A percentile compares a stretch with the other conserved stretches of the same genome.
These are phyloP conservation scores for Barbarea vulgaris DNA, from an alignment of 345 rosid genomes.

Conservation along the genomic window DNA sequence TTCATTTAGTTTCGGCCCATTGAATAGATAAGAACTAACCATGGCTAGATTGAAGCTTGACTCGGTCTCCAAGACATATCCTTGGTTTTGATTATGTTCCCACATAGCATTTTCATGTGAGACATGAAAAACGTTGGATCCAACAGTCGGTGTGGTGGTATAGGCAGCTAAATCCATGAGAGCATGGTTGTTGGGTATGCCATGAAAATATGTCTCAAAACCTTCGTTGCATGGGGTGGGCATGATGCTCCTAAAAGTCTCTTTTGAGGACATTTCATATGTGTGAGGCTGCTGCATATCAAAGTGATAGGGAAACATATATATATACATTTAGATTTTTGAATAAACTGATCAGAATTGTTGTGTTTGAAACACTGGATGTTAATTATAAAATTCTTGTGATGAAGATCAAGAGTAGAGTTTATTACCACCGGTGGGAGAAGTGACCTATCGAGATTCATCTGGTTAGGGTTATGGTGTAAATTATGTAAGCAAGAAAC, in stretches of 20 bases:
- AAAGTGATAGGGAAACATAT: not conserved
- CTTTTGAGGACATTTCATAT: constrained; percentile 1
- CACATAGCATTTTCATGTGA: not conserved
- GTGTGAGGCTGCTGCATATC: constrained; percentile 18
- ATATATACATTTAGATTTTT: not conserved
- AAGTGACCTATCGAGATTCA: constrained; percentile 7
- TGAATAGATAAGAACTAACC: constrained; percentile 7
- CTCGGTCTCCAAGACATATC: not conserved
- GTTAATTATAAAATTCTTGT: constrained; percentile 17
- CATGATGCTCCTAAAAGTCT: not conserved
- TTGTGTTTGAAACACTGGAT: constrained; percentile 30
- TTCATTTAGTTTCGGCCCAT: not conserved
- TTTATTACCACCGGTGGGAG: constrained; percentile 21
- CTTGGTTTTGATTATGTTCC: constrained; percentile 16
- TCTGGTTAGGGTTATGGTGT: constrained; percentile 29
- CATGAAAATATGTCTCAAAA: constrained; percentile 18
- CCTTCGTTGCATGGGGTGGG: constrained; percentile 14
- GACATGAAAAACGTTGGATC: not conserved
- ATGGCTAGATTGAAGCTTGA: constrained; percentile 2
- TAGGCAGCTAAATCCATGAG: not conserved
- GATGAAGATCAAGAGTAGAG: constrained; percentile 12
- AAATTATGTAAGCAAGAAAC: not conserved
- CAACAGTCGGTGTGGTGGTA: not conserved
- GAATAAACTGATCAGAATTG: not conserved
- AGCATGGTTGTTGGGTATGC: not conserved